These are phyloP conservation scores for Cercospora sp. DNA, from an alignment of 2,329 filamentous ascomycete genomes.

Conservation along the genomic window DNA sequence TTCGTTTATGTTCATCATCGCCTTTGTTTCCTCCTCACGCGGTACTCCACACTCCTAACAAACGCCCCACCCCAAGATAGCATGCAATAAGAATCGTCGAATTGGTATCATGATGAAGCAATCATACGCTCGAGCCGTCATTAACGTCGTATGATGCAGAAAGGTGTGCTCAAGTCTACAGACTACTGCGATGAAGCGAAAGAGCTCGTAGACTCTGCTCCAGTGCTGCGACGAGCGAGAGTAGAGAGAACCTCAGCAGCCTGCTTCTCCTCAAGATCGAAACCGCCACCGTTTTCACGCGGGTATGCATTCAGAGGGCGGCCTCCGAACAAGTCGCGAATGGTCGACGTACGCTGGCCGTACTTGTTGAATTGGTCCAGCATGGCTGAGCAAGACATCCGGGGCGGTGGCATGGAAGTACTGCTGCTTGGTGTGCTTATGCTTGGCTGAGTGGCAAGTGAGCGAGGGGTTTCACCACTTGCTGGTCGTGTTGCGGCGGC, in stretches of 20 bases:
- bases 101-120: neutral
- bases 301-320: constrained; percentile 25
- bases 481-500: constrained; percentile 17
- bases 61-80: neutral
- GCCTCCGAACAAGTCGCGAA: constrained; percentile 26
- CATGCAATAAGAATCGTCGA: neutral
- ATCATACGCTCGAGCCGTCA: neutral
- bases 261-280: constrained; percentile 27
- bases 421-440: neutral
- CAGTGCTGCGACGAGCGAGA: constrained; percentile 20
- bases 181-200: constrained; percentile 3
- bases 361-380: constrained; percentile 29
- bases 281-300: constrained; percentile 18
- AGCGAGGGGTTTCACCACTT: constrained; percentile 13
- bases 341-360: constrained; percentile 27
- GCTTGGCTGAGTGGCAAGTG: neutral
- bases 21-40: neutral
- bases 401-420: constrained; percentile 20
- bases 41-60: neutral
- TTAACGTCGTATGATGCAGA: neutral
- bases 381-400: constrained; percentile 27
- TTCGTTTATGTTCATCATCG: neutral
- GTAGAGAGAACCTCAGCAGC: constrained; percentile 26
- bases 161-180: neutral
- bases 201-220: constrained; percentile 13